Evolutionary conservation across 805 yeast genomes (phyloP).

Genomic region (Spathaspora hagerdaliae): DNA sequence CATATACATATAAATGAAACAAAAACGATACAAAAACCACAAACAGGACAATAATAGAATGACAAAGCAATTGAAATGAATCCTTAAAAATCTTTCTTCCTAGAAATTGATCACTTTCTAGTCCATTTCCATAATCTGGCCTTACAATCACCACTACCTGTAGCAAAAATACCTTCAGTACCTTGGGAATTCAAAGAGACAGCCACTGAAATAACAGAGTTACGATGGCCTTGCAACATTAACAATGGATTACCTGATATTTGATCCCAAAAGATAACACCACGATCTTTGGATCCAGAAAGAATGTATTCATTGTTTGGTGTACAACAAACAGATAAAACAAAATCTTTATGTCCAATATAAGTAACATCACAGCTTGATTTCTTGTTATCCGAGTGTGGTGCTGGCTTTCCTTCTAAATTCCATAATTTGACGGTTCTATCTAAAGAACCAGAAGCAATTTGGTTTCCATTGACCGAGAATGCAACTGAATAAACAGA

Average conservation of each 20-base stretch:
- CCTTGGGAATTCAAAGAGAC: conserved; percentile 78
- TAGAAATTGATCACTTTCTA: conserved; percentile 24
- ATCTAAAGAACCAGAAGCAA: conserved; percentile 92
- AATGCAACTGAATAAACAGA: conserved; percentile 94
- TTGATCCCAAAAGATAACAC: conserved; percentile 96
- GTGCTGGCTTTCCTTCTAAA: conserved; percentile 53
- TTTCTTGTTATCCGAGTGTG: conserved; percentile 25
- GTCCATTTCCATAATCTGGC: conserved; percentile 96
- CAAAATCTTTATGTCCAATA: conserved; percentile 95
- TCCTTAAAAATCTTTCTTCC: too few relatives aligned
- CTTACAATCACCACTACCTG: conserved; percentile 96
- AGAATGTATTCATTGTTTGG: conserved; percentile 89
- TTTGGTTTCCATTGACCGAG: conserved; percentile 85
- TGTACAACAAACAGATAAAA: conserved; percentile 87
- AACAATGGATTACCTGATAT: conserved; percentile 84
- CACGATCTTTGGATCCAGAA: conserved; percentile 95
- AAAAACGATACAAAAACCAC: background rate
- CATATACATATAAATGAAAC: background rate
- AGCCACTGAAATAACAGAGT: conserved; percentile 91
- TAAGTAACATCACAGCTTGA: conserved; percentile 85
- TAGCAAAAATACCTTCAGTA: conserved; percentile 83
- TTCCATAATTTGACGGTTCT: conserved; percentile 96
- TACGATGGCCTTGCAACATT: conserved; percentile 95
- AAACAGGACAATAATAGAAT: background rate
- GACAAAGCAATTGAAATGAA: too few relatives aligned